Evolutionary conservation across 2,329 filamentous ascomycete genomes (phyloP).

Genomic region (Calonectria multiphialidica): DNA sequence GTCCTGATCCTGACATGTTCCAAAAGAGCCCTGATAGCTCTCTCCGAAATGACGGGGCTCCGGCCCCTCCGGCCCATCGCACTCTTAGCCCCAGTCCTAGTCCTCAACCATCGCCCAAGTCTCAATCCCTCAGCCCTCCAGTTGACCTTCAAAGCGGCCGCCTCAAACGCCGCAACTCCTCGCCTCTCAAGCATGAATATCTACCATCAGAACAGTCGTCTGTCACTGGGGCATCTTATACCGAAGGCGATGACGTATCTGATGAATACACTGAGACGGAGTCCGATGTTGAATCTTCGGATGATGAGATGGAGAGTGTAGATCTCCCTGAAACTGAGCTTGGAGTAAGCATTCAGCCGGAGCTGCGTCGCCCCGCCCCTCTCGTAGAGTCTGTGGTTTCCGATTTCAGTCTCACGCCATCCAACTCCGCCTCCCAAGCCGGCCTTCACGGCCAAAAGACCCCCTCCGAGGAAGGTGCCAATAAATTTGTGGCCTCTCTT

Average conservation of each 20-base stretch:
- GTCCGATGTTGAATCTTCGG: constrained; percentile 60
- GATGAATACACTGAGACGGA: constrained; percentile 61
- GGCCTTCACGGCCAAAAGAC: constrained; percentile 63
- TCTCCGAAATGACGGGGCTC: constrained; percentile 66
- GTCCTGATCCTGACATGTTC: constrained; percentile 52
- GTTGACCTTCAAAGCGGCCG: constrained; percentile 58
- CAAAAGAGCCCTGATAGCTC: constrained; percentile 48
- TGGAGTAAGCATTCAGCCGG: constrained; percentile 65
- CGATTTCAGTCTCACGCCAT: constrained; percentile 77
- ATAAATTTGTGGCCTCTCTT: constrained; percentile 65
- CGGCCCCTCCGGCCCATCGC: constrained; percentile 67
- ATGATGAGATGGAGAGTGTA: constrained; percentile 70
- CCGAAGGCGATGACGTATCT: constrained; percentile 61
- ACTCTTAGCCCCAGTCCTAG: constrained; percentile 46
- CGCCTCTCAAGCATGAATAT: constrained; percentile 97
- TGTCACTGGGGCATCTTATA: constrained; percentile 69
- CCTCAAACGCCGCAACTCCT: constrained; percentile 82
- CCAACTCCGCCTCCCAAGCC: constrained; percentile 84
- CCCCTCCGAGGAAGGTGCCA: constrained; percentile 54
- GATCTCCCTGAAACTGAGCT: constrained; percentile 71
- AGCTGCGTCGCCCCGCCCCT: constrained; percentile 36
- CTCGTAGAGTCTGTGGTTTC: constrained; percentile 57
- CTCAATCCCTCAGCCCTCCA: constrained; percentile 51
- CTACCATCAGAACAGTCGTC: constrained; percentile 81
- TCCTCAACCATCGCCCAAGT: constrained; percentile 45